phyloP scores from a whole-genome alignment of 768 basidiomycete genomes.

The Tricholoma terreum region DNA sequence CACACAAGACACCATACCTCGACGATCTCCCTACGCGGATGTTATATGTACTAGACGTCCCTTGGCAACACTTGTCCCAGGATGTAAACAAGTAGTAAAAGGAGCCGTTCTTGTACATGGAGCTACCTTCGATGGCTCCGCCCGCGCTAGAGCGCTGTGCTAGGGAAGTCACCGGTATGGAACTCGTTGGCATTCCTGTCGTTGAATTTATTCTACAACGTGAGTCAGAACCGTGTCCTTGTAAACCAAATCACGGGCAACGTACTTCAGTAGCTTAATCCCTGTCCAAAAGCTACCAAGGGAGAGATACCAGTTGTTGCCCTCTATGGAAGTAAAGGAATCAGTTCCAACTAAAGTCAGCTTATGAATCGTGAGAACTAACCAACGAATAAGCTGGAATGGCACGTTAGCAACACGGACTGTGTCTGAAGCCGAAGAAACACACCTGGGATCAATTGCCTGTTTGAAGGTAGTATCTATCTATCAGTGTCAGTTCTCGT shows the following conservation, averaged over 20 bases:
- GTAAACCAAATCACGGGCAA: not conserved
- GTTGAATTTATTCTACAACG: slow-evolving; percentile 32
- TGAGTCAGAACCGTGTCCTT: not conserved
- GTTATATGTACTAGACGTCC: slow-evolving; percentile 54
- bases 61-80: slow-evolving; percentile 53
- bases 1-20: slow-evolving; percentile 25
- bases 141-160: slow-evolving; percentile 41
- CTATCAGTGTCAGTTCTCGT: no score
- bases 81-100: slow-evolving; percentile 56
- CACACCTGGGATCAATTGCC: slow-evolving; percentile 56
- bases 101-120: slow-evolving; percentile 39
- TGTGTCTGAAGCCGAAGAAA: not conserved
- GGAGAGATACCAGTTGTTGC: slow-evolving; percentile 45
- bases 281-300: slow-evolving; percentile 58
- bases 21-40: slow-evolving; percentile 54
- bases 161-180: slow-evolving; percentile 38
- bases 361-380: not conserved
- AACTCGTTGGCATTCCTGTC: slow-evolving; percentile 39
- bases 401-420: not conserved
- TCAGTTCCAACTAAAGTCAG: not conserved
- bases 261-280: slow-evolving; percentile 39
- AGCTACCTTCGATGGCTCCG: slow-evolving; percentile 50
- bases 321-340: not conserved
- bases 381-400: slow-evolving; percentile 9
- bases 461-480: slow-evolving; percentile 9